These are phyloP conservation scores for Leishmania aethiopica DNA, from an alignment of 208 protist species.

Conservation along the genomic window DNA sequence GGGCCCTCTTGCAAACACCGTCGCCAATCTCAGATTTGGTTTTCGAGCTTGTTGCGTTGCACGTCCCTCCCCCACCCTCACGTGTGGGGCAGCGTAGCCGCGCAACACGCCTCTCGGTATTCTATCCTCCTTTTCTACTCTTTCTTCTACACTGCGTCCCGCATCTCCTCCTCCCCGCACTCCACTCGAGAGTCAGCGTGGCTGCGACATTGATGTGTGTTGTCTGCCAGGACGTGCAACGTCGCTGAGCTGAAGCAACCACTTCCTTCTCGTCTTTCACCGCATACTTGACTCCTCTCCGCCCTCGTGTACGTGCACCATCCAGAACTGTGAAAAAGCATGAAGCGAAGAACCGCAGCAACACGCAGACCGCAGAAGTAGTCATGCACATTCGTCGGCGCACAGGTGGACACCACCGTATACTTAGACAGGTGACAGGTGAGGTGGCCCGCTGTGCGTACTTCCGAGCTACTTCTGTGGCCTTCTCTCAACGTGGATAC, in stretches of 20 bases:
- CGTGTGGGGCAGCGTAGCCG: too few species aligned
- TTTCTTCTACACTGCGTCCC: background rate
- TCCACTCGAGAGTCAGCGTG: background rate
- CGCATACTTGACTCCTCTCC: background rate
- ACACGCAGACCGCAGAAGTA: background rate
- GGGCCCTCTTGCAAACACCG: background rate
- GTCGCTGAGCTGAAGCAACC: background rate
- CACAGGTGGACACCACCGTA: background rate
- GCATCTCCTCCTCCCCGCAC: background rate
- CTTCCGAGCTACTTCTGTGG: background rate
- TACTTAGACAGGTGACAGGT: background rate
- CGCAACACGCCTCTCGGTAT: too few species aligned
- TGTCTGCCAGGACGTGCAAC: background rate
- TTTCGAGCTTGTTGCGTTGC: too few species aligned
- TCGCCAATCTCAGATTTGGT: background rate
- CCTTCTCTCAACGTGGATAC: background rate
- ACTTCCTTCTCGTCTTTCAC: background rate
- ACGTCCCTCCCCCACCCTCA: background rate
- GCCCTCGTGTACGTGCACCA: background rate
- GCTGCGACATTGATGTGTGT: background rate
- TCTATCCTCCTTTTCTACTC: too few species aligned
- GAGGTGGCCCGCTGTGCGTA: background rate
- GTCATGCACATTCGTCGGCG: background rate
- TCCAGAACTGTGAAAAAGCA: background rate
- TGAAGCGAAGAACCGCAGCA: background rate